Percentiles rank a stretch among this genome's conserved stretches.
Evolutionary conservation across 768 basidiomycete species (phyloP).

Genomic region (Grammothele lineata): DNA sequence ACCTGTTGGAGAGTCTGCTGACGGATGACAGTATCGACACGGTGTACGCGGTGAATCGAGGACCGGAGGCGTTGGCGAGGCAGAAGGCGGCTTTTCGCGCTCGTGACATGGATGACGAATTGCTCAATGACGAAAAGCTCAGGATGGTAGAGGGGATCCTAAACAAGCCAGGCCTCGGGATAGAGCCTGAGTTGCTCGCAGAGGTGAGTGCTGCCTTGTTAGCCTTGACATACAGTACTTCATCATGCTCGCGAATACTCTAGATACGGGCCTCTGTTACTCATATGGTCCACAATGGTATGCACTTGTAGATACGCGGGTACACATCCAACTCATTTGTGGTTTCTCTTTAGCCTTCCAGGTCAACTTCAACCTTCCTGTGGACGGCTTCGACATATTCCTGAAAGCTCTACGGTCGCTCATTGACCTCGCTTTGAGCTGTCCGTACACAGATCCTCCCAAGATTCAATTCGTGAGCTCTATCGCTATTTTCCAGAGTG

Average conservation of each 20-base stretch:
- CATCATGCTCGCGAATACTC: not conserved
- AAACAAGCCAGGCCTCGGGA: conserved; percentile 20
- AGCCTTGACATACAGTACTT: not conserved
- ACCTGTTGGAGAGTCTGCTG: conserved; percentile 22
- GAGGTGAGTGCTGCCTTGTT: conserved; percentile 18
- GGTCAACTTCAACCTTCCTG: conserved; percentile 3
- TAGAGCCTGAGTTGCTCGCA: conserved; percentile 25
- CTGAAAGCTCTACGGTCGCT: not conserved
- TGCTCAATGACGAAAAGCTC: conserved; percentile 26
- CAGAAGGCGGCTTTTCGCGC: conserved; percentile 26
- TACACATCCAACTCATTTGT: not conserved
- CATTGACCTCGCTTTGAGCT: not conserved
- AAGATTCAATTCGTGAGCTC: not conserved
- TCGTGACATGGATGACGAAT: conserved; percentile 27
- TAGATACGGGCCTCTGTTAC: conserved; percentile 5
- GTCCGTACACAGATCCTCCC: not conserved
- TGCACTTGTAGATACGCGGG: not conserved
- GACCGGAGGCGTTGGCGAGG: conserved; percentile 17
- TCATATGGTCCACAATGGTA: conserved; percentile 20
- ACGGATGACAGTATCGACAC: conserved; percentile 8
- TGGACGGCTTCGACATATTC: not conserved
- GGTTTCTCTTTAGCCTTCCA: conserved; percentile 18
- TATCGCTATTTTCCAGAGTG: not conserved
- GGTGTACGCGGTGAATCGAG: conserved; percentile 25
- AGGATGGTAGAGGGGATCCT: conserved; percentile 29